Evolutionary conservation across 306 rosid genomes (phyloP).

Genomic region (Cucurbita pepo): DNA sequence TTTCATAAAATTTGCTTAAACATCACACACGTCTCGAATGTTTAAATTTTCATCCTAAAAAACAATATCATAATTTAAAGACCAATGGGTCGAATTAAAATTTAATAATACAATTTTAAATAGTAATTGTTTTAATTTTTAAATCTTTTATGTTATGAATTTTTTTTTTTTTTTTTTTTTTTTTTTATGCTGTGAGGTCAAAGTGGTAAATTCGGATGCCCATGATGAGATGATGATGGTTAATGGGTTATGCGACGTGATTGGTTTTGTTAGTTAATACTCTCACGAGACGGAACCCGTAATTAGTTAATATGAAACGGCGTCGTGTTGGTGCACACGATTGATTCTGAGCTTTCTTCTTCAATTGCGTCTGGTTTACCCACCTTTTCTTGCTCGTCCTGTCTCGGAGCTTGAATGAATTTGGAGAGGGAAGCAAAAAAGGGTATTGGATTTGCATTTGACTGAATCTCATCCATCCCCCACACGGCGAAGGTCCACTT

Average conservation of each 20-base stretch:
- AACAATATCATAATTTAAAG: too few relatives aligned
- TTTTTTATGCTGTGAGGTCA: not conserved
- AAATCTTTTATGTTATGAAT: too few relatives aligned
- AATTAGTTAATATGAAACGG: not conserved
- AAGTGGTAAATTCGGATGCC: not conserved
- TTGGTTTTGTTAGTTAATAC: constrained; percentile 6
- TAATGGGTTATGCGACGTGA: not conserved
- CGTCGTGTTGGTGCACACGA: not conserved
- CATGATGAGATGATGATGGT: not conserved
- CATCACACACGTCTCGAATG: too few relatives aligned
- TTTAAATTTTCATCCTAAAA: too few relatives aligned
- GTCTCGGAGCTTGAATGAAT: not conserved
- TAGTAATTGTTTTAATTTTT: too few relatives aligned
- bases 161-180: too few relatives aligned
- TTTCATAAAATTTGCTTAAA: not conserved
- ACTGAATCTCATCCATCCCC: constrained; percentile 38
- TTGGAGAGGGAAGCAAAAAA: not conserved
- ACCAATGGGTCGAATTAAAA: too few relatives aligned
- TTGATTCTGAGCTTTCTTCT: not conserved
- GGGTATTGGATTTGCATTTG: constrained; percentile 12
- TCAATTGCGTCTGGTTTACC: too few relatives aligned
- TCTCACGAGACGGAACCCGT: constrained; percentile 1
- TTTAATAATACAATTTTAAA: too few relatives aligned
- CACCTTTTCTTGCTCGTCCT: not conserved
- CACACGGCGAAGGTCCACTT: constrained; percentile 25